A percentile compares a stretch with the other conserved stretches of the same genome.
Evolutionary conservation across 768 basidiomycete genomes (phyloP).

Genomic region (Hericium rajendrae): DNA sequence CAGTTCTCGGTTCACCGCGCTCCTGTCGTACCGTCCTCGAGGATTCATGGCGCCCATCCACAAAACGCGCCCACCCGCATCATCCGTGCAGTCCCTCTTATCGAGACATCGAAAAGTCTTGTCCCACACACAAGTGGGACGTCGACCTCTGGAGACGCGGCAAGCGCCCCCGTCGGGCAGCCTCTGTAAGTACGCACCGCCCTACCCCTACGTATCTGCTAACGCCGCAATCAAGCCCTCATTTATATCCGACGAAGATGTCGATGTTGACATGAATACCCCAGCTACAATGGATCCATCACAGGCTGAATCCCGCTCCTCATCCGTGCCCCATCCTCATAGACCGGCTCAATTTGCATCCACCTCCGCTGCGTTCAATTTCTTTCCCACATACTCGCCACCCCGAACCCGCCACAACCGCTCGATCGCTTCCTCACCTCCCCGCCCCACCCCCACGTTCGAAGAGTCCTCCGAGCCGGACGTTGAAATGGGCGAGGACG

Average conservation of each 20-base stretch:
- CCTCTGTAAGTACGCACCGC: constrained; percentile 29
- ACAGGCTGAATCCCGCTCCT: constrained; percentile 1
- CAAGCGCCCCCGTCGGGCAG: constrained; percentile 43
- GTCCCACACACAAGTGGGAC: constrained; percentile 34
- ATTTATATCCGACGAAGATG: no score
- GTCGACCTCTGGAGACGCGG: constrained; percentile 43
- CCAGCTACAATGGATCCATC: neutral
- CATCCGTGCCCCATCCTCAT: neutral
- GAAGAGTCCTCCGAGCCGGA: neutral
- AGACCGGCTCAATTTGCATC: constrained; percentile 11
- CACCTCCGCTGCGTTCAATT: constrained; percentile 25
- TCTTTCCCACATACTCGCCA: constrained; percentile 16
- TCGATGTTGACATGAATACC: neutral
- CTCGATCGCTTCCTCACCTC: constrained; percentile 2
- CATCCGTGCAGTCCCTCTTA: constrained; percentile 13
- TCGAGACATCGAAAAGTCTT: constrained; percentile 12
- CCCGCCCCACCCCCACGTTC: neutral
- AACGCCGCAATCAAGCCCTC: no score
- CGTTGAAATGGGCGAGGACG: constrained; percentile 17
- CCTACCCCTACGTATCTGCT: no score
- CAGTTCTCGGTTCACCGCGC: constrained; percentile 33
- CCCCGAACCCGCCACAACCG: constrained; percentile 1
- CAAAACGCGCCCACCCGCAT: constrained; percentile 35
- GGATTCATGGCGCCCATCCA: no score
- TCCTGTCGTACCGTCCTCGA: neutral